Conservation (phyloP, 2,329 filamentous ascomycete genomes). For the Colletotrichum cuscutae region DNA sequence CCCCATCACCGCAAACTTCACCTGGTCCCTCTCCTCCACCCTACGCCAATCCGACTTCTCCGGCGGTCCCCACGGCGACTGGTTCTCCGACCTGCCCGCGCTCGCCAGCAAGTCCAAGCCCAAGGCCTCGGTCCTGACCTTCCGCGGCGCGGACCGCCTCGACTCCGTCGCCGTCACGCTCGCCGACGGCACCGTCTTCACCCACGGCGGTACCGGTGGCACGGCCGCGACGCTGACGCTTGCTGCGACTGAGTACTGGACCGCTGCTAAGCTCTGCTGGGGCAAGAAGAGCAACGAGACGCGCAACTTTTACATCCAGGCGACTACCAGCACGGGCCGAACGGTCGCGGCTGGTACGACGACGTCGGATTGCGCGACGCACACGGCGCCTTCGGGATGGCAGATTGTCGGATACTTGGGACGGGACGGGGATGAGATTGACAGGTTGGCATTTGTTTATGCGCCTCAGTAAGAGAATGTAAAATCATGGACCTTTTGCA, state of each 20-base stretch:
- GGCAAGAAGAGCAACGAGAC: conserved; percentile 56
- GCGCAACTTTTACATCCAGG: conserved; percentile 66
- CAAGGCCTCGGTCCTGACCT: conserved; percentile 50
- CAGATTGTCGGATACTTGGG: conserved; percentile 65
- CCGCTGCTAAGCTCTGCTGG: conserved; percentile 59
- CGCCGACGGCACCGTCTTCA: conserved; percentile 57
- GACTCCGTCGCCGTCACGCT: conserved; percentile 62
- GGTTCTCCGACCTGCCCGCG: conserved; percentile 65
- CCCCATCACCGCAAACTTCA: conserved; percentile 67
- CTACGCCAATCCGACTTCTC: conserved; percentile 57
- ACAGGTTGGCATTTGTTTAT: conserved; percentile 62
- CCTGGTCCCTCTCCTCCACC: conserved; percentile 49
- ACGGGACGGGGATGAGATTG: conserved; percentile 64
- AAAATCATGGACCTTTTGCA: background rate
- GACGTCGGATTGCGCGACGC: conserved; percentile 59
- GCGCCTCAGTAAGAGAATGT: conserved; percentile 38
- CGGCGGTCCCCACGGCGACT: conserved; percentile 60
- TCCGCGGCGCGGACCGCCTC: conserved; percentile 60
- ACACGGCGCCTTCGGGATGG: conserved; percentile 58
- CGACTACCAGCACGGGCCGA: conserved; percentile 61
- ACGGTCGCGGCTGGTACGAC: conserved; percentile 55
- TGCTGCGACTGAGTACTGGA: conserved; percentile 59
- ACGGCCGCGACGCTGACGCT: conserved; percentile 53
- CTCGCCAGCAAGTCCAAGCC: conserved; percentile 46
- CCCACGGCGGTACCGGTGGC: conserved; percentile 66